phyloP scores from a whole-genome alignment of 2,329 filamentous ascomycete genomes.

The Didymella segeticola region DNA sequence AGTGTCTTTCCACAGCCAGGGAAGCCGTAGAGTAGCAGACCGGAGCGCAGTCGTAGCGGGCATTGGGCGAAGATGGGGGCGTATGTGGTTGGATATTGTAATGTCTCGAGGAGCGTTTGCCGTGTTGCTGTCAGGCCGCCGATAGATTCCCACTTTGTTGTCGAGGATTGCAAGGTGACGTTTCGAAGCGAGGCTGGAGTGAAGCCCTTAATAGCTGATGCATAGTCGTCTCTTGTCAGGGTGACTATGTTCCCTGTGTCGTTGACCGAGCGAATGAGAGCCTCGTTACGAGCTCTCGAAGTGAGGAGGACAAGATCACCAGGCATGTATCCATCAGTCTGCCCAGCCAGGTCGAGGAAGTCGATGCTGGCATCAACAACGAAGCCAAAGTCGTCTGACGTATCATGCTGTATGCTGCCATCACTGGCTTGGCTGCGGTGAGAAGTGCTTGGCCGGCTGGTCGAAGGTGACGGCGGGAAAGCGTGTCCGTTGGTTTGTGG shows the following conservation, averaged over 20 bases:
- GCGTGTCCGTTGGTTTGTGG: constrained; percentile 38
- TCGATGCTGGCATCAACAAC: constrained; percentile 79
- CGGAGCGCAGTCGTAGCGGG: constrained; percentile 90
- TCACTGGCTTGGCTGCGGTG: constrained; percentile 53
- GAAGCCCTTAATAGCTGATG: constrained; percentile 85
- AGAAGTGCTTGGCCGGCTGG: constrained; percentile 55
- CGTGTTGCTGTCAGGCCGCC: constrained; percentile 87
- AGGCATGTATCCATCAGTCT: constrained; percentile 98
- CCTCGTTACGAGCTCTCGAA: constrained; percentile 86
- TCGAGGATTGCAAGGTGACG: constrained; percentile 90
- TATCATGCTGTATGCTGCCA: constrained; percentile 48
- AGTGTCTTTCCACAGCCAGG: constrained; percentile 97
- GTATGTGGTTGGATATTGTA: constrained; percentile 97
- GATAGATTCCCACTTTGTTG: constrained; percentile 90
- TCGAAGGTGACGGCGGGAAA: constrained; percentile 53
- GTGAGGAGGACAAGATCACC: constrained; percentile 88
- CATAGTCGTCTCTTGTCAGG: constrained; percentile 78
- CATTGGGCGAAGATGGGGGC: constrained; percentile 97
- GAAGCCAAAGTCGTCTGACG: constrained; percentile 62
- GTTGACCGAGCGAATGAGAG: constrained; percentile 80
- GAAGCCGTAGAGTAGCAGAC: constrained; percentile 90
- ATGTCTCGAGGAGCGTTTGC: constrained; percentile 88
- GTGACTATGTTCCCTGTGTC: constrained; percentile 57
- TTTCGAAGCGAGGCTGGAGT: constrained; percentile 94
- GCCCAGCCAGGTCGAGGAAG: constrained; percentile 88